Conservation (phyloP, 2,329 filamentous ascomycete genomes). For the Fusarium mexicanum region DNA sequence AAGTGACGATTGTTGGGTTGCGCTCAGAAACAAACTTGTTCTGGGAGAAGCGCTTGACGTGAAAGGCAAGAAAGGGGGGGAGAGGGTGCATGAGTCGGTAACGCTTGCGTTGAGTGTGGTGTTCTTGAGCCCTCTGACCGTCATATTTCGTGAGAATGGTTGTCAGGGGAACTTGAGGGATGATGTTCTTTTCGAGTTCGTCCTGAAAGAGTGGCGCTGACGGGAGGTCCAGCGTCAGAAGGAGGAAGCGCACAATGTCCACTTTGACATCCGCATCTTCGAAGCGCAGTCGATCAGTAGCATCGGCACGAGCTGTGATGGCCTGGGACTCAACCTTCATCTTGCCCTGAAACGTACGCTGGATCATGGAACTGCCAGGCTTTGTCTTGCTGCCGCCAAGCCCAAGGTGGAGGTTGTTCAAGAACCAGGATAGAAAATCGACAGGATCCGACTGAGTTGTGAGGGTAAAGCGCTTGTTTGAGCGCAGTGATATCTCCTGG, state of each 20-base stretch:
- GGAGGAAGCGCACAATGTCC: conserved; percentile 82
- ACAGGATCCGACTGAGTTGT: conserved; percentile 94
- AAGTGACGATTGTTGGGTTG: conserved; percentile 98
- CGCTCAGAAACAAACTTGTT: conserved; percentile 98
- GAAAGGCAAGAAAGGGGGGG: conserved; percentile 89
- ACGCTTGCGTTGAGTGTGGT: conserved; percentile 85
- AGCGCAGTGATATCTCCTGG: conserved; percentile 90
- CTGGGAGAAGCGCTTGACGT: conserved; percentile 95
- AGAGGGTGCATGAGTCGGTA: conserved; percentile 91
- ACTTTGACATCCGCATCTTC: conserved; percentile 86
- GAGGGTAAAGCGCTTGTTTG: conserved; percentile 91
- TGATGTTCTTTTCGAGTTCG: conserved; percentile 93
- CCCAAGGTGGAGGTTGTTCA: conserved; percentile 93
- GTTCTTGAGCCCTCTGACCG: conserved; percentile 85
- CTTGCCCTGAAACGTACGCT: conserved; percentile 92
- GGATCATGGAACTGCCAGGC: conserved; percentile 84
- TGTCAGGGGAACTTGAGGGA: conserved; percentile 87
- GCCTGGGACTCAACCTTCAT: conserved; percentile 93
- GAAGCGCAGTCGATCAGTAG: conserved; percentile 87
- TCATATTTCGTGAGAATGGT: conserved; percentile 93
- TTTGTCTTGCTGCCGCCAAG: conserved; percentile 91
- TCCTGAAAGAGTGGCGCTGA: conserved; percentile 95
- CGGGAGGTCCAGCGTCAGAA: conserved; percentile 92
- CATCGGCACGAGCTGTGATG: conserved; percentile 91
- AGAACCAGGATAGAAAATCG: conserved; percentile 96